Evolutionary conservation across 2,329 filamentous ascomycete species (phyloP).

Genomic region (Clonostachys sp.): DNA sequence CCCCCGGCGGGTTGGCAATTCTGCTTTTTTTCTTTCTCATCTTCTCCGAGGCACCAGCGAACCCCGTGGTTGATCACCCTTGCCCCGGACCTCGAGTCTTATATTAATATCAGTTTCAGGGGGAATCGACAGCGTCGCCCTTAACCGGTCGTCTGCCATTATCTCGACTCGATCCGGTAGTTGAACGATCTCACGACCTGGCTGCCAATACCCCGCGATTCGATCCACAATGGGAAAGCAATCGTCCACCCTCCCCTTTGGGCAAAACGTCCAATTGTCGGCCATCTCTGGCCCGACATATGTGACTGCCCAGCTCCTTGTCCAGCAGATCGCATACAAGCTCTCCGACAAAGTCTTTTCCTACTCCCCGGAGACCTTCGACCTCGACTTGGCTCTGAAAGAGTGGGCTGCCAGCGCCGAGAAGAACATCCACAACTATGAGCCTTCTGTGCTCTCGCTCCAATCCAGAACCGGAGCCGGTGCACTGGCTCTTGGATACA

Average conservation of each 20-base stretch:
- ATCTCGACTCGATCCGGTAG: too few relatives aligned
- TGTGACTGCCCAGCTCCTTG: slow-evolving; percentile 84
- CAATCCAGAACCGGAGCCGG: slow-evolving; percentile 89
- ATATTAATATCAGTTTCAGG: too few relatives aligned
- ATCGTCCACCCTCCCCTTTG: slow-evolving; percentile 46
- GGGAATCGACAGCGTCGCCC: too few relatives aligned
- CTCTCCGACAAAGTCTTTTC: slow-evolving; percentile 97
- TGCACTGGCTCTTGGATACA: slow-evolving; percentile 87
- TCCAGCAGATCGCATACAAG: slow-evolving; percentile 93
- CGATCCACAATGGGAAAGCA: too few relatives aligned
- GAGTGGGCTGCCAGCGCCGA: slow-evolving; percentile 68
- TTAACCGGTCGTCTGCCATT: too few relatives aligned
- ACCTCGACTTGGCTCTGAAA: slow-evolving; percentile 79
- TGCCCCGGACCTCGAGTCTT: too few relatives aligned
- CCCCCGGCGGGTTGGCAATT: too few relatives aligned
- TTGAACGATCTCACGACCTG: too few relatives aligned
- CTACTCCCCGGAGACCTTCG: slow-evolving; percentile 91
- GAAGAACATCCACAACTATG: slow-evolving; percentile 77
- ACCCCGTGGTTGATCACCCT: too few relatives aligned
- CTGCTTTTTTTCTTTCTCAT: too few relatives aligned
- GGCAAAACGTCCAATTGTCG: slow-evolving; percentile 46
- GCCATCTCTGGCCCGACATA: slow-evolving; percentile 84
- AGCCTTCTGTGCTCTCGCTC: slow-evolving; percentile 72
- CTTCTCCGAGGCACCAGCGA: too few relatives aligned
- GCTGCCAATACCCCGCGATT: too few relatives aligned